phyloP scores from a whole-genome alignment of 192 early-diverging fungal species.

The Backusella westeae region DNA sequence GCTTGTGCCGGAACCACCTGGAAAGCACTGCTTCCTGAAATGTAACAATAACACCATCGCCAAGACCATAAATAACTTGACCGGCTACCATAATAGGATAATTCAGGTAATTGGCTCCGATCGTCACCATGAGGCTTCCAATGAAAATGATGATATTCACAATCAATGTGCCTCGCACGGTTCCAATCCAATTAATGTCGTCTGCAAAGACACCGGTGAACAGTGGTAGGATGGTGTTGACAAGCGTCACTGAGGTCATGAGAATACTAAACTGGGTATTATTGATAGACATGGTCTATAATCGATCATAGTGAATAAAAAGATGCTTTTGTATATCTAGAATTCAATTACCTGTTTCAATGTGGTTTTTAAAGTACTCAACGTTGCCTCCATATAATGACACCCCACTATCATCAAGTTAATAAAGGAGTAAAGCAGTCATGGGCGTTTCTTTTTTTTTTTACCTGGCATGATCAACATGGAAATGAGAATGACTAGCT shows the following conservation, averaged over 20 bases:
- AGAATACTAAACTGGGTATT: conserved; percentile 61
- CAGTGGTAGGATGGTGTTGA: conserved; percentile 56
- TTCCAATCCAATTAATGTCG: conserved; percentile 42
- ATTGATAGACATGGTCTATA: conserved; percentile 55
- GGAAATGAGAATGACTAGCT: background rate
- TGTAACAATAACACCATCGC: conserved; percentile 66
- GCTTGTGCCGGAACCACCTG: conserved; percentile 69
- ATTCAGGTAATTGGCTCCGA: conserved; percentile 40
- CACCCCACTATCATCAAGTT: background rate
- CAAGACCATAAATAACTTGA: conserved; percentile 59
- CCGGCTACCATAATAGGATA: conserved; percentile 56
- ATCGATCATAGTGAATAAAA: background rate
- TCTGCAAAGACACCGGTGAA: conserved; percentile 58
- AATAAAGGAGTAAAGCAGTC: background rate
- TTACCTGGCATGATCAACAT: conserved; percentile 24
- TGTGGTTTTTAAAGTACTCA: conserved; percentile 23
- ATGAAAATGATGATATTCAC: conserved; percentile 52
- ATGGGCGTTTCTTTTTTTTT: background rate
- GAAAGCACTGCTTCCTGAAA: conserved; percentile 76
- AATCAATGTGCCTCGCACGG: conserved; percentile 47
- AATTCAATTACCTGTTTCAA: conserved; percentile 8
- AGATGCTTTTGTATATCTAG: background rate
- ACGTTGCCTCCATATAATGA: conserved; percentile 21
- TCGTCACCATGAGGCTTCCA: conserved; percentile 48
- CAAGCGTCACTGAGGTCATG: conserved; percentile 55